Conservation (phyloP, 495 filamentous ascomycete genomes). For the Ascobolus immersus region DNA sequence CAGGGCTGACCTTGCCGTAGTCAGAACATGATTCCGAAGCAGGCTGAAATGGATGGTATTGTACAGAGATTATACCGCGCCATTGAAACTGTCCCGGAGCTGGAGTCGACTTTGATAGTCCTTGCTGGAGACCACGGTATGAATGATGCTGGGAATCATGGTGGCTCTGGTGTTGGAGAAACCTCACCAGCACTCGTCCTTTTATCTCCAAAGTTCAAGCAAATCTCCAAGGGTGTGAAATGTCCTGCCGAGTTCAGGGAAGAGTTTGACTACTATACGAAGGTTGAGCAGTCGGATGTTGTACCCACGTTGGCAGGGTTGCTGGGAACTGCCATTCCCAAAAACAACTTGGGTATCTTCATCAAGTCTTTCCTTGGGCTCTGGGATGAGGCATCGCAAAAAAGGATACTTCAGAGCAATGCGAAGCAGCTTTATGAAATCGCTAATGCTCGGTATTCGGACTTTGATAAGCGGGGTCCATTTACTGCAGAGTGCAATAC, state of each 20-base stretch:
- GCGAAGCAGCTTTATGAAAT: constrained; percentile 52
- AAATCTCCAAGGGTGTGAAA: constrained; percentile 17
- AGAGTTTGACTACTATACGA: constrained; percentile 56
- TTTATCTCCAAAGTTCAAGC: constrained; percentile 58
- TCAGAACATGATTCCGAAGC: constrained; percentile 76
- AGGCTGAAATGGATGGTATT: constrained; percentile 78
- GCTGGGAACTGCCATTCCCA: constrained; percentile 68
- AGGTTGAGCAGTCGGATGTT: constrained; percentile 77
- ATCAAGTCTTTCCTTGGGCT: constrained; percentile 53
- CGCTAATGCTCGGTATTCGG: constrained; percentile 41
- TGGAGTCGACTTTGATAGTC: constrained; percentile 56
- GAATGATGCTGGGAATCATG: constrained; percentile 97
- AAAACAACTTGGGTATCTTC: constrained; percentile 75
- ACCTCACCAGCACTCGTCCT: constrained; percentile 83
- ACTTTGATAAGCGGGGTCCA: constrained; percentile 21
- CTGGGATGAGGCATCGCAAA: constrained; percentile 37
- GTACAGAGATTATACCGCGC: constrained; percentile 50
- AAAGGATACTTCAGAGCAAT: constrained; percentile 47
- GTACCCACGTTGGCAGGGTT: constrained; percentile 71
- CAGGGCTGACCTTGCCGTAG: constrained; percentile 20
- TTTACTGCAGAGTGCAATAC: constrained; percentile 23
- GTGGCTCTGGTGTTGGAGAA: constrained; percentile 74
- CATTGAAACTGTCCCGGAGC: constrained; percentile 40
- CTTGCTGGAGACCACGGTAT: constrained; percentile 91
- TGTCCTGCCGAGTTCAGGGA: constrained; percentile 21